Evolutionary conservation across 164 flowering plant genomes (phyloP), one percentile per base, ranked within the genome.

Genomic region (Magnolia sinica): DNA sequence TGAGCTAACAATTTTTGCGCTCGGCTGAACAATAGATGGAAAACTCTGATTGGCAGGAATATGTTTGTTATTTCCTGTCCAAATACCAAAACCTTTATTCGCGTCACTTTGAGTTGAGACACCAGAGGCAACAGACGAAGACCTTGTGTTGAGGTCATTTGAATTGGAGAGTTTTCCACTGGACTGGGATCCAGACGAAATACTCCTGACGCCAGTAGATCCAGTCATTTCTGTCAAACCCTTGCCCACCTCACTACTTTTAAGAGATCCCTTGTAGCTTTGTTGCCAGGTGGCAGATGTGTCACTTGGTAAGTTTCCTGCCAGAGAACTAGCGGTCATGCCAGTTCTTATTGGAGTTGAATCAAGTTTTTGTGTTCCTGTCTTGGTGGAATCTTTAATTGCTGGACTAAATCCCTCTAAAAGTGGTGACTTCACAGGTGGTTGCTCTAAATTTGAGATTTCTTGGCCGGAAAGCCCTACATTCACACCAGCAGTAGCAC

Each of bases 121-220:
- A 59, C 27, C 49, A 58, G 64, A 73, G 68, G 81, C 16, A 14
- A 73, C 64, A 76, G 82, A 45, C 19, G 78, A 64, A 78, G 83
- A 81, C 79, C 76, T 79, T 70, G 77, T 68, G 71, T 59, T 80
- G 51, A 70, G 24, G 14, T 71, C 82, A 69, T 75, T 77, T 8
- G 81, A 45, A 72, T 64, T 50, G 13, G 18, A 58, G 22, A 50
- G 14, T 16, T 81, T 80, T 63, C 77, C 84, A 78, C 76, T 75
- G 52, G 84, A 76, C 81, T 51, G 65, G 24, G 81, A 71, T 74
- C 69, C 84, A 79, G 83, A 77, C 71, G 82, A 71, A 61, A 61
- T 68, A 74, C 74, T 70, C 77, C 67, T 79, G 22, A 70, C 68
- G 75, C 58, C 77, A 80, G 70, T 24, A 45, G 80, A 74, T 65